These are phyloP conservation scores for Corymbia citriodora DNA, from an alignment of 441 rosid genomes.

Conservation along the genomic window DNA sequence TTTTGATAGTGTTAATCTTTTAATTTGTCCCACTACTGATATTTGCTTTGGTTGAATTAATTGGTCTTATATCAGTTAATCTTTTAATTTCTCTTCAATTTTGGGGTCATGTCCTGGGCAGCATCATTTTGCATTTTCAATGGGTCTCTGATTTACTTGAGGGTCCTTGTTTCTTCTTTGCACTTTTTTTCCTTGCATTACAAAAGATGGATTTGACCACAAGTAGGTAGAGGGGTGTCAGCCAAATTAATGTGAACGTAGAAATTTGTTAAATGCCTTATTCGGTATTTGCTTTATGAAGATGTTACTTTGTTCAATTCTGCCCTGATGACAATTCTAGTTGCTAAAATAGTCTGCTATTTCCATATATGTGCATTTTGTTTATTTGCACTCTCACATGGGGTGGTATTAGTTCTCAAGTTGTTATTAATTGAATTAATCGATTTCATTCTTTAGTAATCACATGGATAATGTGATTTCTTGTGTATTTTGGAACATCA, in stretches of 20 bases:
- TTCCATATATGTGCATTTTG: too few relatives aligned
- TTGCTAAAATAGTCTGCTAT: too few relatives aligned
- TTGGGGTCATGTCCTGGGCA: background rate
- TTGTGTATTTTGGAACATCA: background rate
- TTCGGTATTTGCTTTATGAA: too few relatives aligned
- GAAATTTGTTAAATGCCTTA: background rate
- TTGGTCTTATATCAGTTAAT: background rate
- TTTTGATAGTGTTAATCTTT: background rate
- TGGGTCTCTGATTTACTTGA: background rate
- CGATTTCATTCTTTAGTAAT: background rate
- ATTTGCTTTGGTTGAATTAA: background rate
- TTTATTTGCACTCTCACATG: too few relatives aligned
- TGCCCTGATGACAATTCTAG: too few relatives aligned
- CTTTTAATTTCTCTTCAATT: background rate
- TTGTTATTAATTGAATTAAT: background rate
- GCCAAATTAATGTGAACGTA: background rate
- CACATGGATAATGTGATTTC: background rate
- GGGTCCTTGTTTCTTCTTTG: background rate
- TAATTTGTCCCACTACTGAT: background rate
- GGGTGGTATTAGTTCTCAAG: background rate
- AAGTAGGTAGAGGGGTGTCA: background rate
- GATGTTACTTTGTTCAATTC: too few relatives aligned
- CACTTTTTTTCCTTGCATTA: background rate
- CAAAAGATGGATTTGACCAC: background rate
- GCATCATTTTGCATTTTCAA: background rate